Conservation (phyloP, 805 yeast species). For the Nakazawaea populi region DNA sequence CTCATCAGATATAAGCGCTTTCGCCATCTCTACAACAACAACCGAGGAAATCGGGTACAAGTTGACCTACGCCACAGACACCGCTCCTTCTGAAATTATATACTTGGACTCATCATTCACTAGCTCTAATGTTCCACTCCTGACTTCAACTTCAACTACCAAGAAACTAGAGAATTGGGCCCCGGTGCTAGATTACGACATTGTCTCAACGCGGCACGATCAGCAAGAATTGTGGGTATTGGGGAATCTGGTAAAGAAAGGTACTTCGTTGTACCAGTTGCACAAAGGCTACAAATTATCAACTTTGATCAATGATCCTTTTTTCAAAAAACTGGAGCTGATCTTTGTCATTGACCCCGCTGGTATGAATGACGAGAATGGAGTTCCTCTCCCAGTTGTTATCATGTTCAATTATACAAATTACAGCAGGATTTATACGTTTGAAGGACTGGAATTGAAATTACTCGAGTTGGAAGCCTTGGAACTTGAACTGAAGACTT, state of each 20-base stretch:
- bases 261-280: conserved; percentile 2
- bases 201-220: background rate
- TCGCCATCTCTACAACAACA: too few species aligned
- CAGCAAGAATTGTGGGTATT: conserved; percentile 9
- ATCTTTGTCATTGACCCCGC: background rate
- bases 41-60: background rate
- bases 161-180: conserved; percentile 2
- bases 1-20: too few species aligned
- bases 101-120: background rate
- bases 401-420: background rate
- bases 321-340: conserved; percentile 2
- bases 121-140: too few species aligned
- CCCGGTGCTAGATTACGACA: conserved; percentile 4
- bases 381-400: too few species aligned
- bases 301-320: background rate
- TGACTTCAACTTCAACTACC: background rate
- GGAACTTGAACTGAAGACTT: background rate
- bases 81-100: background rate
- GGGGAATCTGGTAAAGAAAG: background rate
- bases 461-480: background rate
- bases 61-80: background rate
- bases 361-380: background rate
- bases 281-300: background rate
- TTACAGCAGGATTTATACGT: background rate
- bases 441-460: background rate